Base-by-base conservation (phyloP, 495 filamentous ascomycete genomes). In the Xylaria castorea region DNA sequence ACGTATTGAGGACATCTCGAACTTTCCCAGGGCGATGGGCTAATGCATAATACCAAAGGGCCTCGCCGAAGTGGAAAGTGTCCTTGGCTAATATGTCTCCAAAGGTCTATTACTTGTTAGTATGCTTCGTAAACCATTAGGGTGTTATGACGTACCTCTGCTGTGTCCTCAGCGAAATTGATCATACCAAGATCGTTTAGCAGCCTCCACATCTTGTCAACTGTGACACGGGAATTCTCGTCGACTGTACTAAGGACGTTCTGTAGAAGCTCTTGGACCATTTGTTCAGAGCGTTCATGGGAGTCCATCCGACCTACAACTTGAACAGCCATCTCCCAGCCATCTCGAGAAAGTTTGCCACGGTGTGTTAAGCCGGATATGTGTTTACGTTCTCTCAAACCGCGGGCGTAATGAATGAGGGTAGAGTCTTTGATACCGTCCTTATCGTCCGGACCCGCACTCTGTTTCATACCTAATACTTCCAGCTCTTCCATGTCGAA, bases 271-370 rank as follows among this genome's bases (percentile, higher is more conserved):
- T 81, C 79, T 42, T 84, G 80, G 11, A 97, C 90, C 73, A 88
- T 89, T 72, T 91, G 88, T 75, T 91, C 89, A 42, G 90, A 92
- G 68, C 86, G 81, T 58, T 86, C 78, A 1, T 82, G 78, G 70
- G 94, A 90, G 63, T 94, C 89, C 71, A 98, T 81, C 36, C 95
- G 88, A 48, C 89, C 90, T 40, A 97, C 82, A 18, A 96, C 86
- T 57, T 93, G 88, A 67, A 97, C 87, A 0, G 93, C 91, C 70
- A 97, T 80, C 80, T 98, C 92, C 95, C 95, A 98, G 14, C 94
- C 94, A 67, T 93, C 90, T 18, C 88, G 83, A 55, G 75, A 68
- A 12, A 81, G 78, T 66, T 82, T 81, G 66, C 75, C 71, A 76
- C 78, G 44, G 44, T 78, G 80, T 61, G 74, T 73, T 16, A 75